A percentile compares a stretch with the other conserved stretches of the same genome.
phyloP scores from a whole-genome alignment of 2,329 filamentous ascomycete genomes.

The Cladorrhinum sp. region DNA sequence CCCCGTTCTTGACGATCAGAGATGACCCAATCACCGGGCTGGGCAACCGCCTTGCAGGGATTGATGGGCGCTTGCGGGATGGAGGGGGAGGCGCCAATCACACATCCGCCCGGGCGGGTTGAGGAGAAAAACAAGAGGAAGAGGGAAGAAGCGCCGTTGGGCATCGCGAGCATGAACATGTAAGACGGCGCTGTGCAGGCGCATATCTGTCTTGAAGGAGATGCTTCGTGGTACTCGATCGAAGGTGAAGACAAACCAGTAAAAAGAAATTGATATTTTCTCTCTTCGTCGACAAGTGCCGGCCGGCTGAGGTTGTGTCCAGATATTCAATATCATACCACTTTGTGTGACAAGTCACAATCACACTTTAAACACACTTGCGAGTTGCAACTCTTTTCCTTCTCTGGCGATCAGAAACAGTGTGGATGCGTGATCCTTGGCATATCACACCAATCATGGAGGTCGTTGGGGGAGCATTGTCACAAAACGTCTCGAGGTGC shows the following conservation, averaged over 20 bases:
- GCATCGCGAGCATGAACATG: not conserved
- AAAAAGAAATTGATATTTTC: not conserved
- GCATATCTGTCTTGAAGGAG: slow-evolving; percentile 1
- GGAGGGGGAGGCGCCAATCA: not conserved
- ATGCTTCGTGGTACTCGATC: not conserved
- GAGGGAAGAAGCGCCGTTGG: slow-evolving; percentile 1
- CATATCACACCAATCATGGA: slow-evolving; percentile 5
- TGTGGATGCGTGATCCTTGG: slow-evolving; percentile 5
- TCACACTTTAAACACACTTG: not conserved
- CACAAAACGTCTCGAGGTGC: not conserved
- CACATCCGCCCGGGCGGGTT: not conserved
- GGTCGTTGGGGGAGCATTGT: not conserved
- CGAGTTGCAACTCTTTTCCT: not conserved
- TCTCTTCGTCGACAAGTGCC: not conserved
- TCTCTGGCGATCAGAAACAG: not conserved
- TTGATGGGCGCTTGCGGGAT: not conserved
- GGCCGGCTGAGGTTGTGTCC: not conserved
- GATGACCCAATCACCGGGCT: not conserved
- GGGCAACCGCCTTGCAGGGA: not conserved
- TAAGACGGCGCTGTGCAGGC: not conserved
- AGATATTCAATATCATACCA: not conserved
- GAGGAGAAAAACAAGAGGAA: not conserved
- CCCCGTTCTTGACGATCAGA: not conserved
- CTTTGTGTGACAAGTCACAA: slow-evolving; percentile 1
- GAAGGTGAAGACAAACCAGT: not conserved